Evolutionary conservation across 2,329 filamentous ascomycete species (phyloP).

Genomic region (Clarireedia paspali): DNA sequence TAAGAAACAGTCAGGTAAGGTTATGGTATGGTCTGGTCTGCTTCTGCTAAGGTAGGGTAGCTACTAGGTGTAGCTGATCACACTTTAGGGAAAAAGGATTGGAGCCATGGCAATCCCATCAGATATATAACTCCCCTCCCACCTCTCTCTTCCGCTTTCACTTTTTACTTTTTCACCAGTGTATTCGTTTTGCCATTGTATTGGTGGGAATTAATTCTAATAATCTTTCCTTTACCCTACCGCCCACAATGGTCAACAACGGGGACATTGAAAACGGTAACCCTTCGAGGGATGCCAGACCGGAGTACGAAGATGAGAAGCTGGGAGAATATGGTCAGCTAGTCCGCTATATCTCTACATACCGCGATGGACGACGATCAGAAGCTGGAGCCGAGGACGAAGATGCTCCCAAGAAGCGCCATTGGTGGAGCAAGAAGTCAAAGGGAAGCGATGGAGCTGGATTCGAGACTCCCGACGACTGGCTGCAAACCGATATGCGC

Average conservation of each 20-base stretch:
- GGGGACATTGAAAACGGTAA: constrained; percentile 7
- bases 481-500: constrained; percentile 60
- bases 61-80: constrained; percentile 3
- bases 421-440: constrained; percentile 45
- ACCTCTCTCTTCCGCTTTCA: not conserved
- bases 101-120: not conserved
- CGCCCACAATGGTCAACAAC: constrained; percentile 4
- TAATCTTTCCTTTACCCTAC: constrained; percentile 8
- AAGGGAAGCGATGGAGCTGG: constrained; percentile 30
- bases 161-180: not conserved
- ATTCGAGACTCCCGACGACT: constrained; percentile 50
- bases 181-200: constrained; percentile 3
- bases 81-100: not conserved
- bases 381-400: constrained; percentile 35
- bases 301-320: constrained; percentile 19
- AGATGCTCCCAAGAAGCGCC: constrained; percentile 36
- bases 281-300: constrained; percentile 2
- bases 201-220: constrained; percentile 5
- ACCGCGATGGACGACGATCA: constrained; percentile 48
- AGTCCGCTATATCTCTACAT: constrained; percentile 60
- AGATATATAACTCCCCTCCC: constrained; percentile 2
- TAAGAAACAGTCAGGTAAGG: not conserved
- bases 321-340: constrained; percentile 57
- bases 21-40: too few species aligned
- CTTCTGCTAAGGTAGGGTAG: too few species aligned